Percentiles rank a stretch among this genome's conserved stretches.
phyloP scores from a whole-genome alignment of 306 rosid genomes.

The Cicer pinnatifidum region DNA sequence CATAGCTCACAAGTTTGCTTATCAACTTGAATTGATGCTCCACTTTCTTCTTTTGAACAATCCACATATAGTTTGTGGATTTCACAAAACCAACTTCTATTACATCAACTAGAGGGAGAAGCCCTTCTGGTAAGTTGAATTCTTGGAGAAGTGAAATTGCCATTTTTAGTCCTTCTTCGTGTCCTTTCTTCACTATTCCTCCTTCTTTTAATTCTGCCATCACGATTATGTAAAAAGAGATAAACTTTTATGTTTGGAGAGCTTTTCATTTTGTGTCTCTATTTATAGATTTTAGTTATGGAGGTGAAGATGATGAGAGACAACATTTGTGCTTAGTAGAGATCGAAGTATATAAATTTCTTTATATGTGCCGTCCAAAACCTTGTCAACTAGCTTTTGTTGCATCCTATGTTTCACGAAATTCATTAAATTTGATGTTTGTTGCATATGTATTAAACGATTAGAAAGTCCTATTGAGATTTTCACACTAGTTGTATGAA shows the following conservation, averaged over 20 bases:
- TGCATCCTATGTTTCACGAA: too few species aligned
- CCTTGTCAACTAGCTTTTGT: slow-evolving; percentile 45
- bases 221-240: neutral
- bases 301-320: slow-evolving; percentile 7
- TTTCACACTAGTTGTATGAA: too few species aligned
- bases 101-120: slow-evolving; percentile 71
- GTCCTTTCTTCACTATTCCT: slow-evolving; percentile 69
- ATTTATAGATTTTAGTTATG: neutral
- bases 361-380: slow-evolving; percentile 46
- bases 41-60: slow-evolving; percentile 77
- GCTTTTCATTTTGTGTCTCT: too few species aligned
- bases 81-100: slow-evolving; percentile 78
- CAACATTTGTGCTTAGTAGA: slow-evolving; percentile 50
- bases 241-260: too few species aligned
- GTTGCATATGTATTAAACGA: too few species aligned
- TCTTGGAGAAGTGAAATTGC: slow-evolving; percentile 65
- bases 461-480: too few species aligned
- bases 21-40: slow-evolving; percentile 83
- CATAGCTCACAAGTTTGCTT: slow-evolving; percentile 78
- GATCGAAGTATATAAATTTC: slow-evolving; percentile 44
- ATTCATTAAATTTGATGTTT: too few species aligned
- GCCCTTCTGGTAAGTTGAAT: slow-evolving; percentile 74
- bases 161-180: slow-evolving; percentile 68
- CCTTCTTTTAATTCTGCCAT: slow-evolving; percentile 78
- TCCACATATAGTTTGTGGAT: slow-evolving; percentile 81